A percentile compares a stretch with the other conserved stretches of the same genome.
Evolutionary conservation across 192 early-diverging fungal genomes (phyloP).

Genomic region (Geosiphon pyriformis): DNA sequence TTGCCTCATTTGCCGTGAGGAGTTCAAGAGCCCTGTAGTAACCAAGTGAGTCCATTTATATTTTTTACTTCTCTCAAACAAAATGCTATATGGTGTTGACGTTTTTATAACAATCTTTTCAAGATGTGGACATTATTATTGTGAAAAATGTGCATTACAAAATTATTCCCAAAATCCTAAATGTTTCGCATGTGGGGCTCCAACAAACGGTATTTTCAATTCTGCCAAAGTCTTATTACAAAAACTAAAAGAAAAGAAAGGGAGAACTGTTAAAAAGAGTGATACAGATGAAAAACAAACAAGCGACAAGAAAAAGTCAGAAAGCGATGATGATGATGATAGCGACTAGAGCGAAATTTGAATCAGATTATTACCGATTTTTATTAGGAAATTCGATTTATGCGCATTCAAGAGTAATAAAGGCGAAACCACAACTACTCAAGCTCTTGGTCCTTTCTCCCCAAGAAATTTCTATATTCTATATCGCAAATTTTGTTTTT

Average conservation of each 20-base stretch:
- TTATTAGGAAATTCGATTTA: background rate
- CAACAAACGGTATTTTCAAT: conserved; percentile 83
- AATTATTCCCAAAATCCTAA: conserved; percentile 78
- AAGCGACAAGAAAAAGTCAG: conserved; percentile 24
- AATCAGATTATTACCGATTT: background rate
- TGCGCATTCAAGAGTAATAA: too few species aligned
- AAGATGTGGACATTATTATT: conserved; percentile 94
- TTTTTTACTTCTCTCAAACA: conserved; percentile 19
- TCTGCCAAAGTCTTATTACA: conserved; percentile 67
- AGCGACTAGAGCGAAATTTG: conserved; percentile 22
- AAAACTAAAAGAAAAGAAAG: conserved; percentile 38
- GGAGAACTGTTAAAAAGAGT: conserved; percentile 25
- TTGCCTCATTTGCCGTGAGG: conserved; percentile 86
- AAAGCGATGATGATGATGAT: conserved; percentile 32
- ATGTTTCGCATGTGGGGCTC: conserved; percentile 83
- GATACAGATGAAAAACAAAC: conserved; percentile 28
- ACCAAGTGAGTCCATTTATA: conserved; percentile 58
- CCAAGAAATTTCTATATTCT: too few species aligned
- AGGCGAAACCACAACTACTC: too few species aligned
- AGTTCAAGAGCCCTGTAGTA: conserved; percentile 84
- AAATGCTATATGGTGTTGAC: conserved; percentile 3
- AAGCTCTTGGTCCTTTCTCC: too few species aligned
- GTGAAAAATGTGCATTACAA: conserved; percentile 87
- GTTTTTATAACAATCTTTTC: conserved; percentile 4
- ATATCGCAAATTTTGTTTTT: too few species aligned